Percentiles rank a stretch among this genome's conserved stretches.
Evolutionary conservation across 2,329 filamentous ascomycete genomes (phyloP).

Genomic region (Thielaviopsis euricoi): DNA sequence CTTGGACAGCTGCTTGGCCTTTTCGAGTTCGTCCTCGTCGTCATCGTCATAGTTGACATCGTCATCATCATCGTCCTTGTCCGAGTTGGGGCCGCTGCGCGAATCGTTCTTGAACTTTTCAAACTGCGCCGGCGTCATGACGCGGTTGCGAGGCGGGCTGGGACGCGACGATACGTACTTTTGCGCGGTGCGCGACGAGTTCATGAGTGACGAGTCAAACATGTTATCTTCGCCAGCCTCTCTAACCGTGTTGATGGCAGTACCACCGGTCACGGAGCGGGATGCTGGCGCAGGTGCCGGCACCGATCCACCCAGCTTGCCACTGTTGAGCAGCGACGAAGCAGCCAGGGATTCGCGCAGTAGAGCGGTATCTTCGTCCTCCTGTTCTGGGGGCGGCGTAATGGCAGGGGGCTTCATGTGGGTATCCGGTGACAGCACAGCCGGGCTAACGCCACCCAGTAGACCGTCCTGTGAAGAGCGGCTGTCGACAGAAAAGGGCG

Average conservation of each 20-base stretch:
- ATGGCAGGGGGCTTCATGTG: slow-evolving; percentile 15
- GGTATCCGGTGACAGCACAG: slow-evolving; percentile 13
- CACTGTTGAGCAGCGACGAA: slow-evolving; percentile 26
- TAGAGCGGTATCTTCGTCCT: slow-evolving; percentile 37
- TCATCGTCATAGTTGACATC: slow-evolving; percentile 54
- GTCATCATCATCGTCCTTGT: slow-evolving; percentile 43
- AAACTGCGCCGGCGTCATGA: slow-evolving; percentile 82
- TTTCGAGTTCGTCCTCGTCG: slow-evolving; percentile 61
- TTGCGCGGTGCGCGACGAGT: slow-evolving; percentile 22
- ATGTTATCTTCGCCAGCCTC: slow-evolving; percentile 32
- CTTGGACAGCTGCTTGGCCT: slow-evolving; percentile 53
- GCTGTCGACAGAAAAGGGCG: slow-evolving; percentile 34
- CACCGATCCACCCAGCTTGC: not conserved
- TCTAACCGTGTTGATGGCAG: not conserved
- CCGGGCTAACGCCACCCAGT: slow-evolving; percentile 18
- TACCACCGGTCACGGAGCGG: not conserved
- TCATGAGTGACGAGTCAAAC: slow-evolving; percentile 31
- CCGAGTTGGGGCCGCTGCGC: slow-evolving; percentile 19
- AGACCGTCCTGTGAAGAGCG: slow-evolving; percentile 34
- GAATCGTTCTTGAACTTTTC: slow-evolving; percentile 60
- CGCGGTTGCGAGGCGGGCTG: slow-evolving; percentile 44
- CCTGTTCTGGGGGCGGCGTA: slow-evolving; percentile 23
- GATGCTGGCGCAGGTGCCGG: too few relatives aligned
- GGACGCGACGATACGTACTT: slow-evolving; percentile 20
- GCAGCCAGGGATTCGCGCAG: slow-evolving; percentile 35